A percentile compares a stretch with the other conserved stretches of the same genome.
Evolutionary conservation across 495 filamentous ascomycete genomes (phyloP).

Genomic region (Lasiosphaeria ovina): DNA sequence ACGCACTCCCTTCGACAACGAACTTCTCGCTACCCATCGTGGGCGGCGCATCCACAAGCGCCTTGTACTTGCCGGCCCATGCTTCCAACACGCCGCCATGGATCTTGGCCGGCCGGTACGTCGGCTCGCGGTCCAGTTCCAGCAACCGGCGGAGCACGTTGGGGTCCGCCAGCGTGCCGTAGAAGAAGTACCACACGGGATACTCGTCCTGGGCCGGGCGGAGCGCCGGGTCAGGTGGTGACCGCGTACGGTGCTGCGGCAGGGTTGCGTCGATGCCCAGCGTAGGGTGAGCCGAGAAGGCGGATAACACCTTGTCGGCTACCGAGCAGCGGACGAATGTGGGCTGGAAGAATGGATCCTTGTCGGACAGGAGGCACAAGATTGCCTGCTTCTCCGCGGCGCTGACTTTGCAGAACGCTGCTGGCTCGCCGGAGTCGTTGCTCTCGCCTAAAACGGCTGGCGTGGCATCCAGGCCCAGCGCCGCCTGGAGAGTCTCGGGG

Average conservation of each 20-base stretch:
- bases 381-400: neutral
- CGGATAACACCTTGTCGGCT: conserved; percentile 38
- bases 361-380: neutral
- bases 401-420: neutral
- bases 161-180: conserved; percentile 34
- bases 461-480: neutral
- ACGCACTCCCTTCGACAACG: conserved; percentile 36
- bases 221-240: conserved; percentile 3
- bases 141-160: conserved; percentile 26
- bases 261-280: conserved; percentile 44
- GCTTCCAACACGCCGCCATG: conserved; percentile 30
- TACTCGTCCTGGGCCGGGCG: conserved; percentile 34
- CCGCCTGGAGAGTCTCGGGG: conserved; percentile 5
- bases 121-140: conserved; percentile 7
- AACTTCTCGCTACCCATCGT: neutral
- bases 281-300: conserved; percentile 34
- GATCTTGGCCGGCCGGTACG: conserved; percentile 23
- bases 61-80: conserved; percentile 42
- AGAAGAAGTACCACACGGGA: conserved; percentile 47
- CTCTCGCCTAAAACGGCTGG: neutral
- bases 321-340: conserved; percentile 31
- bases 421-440: neutral
- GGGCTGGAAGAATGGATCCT: conserved; percentile 20
- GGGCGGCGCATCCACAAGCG: conserved; percentile 35
- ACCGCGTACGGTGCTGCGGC: conserved; percentile 29